phyloP scores from a whole-genome alignment of 2,329 filamentous ascomycete species.

The Fusarium tricinctum region DNA sequence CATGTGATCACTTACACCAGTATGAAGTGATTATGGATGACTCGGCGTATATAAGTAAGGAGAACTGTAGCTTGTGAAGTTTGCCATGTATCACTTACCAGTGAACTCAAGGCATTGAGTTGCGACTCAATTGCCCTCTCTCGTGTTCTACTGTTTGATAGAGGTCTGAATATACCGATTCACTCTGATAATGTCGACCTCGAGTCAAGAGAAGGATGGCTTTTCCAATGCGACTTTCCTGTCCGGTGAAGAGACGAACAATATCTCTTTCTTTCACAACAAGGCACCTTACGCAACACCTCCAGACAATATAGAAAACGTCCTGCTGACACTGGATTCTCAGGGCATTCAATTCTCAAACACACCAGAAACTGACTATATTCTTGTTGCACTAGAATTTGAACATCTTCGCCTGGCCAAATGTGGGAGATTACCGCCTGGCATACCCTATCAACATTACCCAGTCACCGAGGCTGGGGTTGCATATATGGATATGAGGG shows the following conservation, averaged over 20 bases:
- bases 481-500: constrained; percentile 32
- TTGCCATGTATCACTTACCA: not conserved
- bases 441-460: not conserved
- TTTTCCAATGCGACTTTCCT: constrained; percentile 1
- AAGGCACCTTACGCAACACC: not conserved
- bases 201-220: not conserved
- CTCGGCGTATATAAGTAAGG: not conserved
- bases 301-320: not conserved
- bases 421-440: not conserved
- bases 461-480: constrained; percentile 29
- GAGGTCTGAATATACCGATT: not conserved
- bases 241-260: not conserved
- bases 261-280: not conserved
- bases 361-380: constrained; percentile 16
- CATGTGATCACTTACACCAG: not conserved
- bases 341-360: not conserved
- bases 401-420: constrained; percentile 21
- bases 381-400: constrained; percentile 27
- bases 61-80: not conserved
- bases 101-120: not conserved
- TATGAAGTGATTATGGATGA: not conserved
- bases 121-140: no score
- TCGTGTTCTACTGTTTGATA: not conserved
- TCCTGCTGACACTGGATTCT: constrained; percentile 7
- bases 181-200: not conserved